phyloP scores from a whole-genome alignment of 2,329 filamentous ascomycete species.

The Neofusicoccum sp. region DNA sequence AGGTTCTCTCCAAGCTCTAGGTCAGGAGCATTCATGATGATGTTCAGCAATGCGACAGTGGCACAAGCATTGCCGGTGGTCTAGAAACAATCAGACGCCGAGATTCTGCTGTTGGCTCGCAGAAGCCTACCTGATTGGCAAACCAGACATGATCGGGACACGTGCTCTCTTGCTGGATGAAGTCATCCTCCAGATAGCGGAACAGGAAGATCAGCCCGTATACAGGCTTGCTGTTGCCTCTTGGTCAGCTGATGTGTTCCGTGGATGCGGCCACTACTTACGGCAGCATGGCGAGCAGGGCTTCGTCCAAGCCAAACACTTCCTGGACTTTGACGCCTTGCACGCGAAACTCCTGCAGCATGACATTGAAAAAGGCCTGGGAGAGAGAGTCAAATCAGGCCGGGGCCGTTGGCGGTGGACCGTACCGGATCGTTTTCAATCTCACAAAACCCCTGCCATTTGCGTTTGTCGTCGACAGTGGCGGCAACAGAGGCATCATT shows the following conservation, averaged over 20 bases:
- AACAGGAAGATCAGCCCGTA: conserved; percentile 90
- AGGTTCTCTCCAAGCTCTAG: conserved; percentile 70
- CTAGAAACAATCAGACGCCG: conserved; percentile 41
- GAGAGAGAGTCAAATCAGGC: conserved; percentile 2
- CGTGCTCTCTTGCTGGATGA: conserved; percentile 51
- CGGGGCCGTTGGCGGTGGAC: conserved; percentile 26
- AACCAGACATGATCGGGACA: conserved; percentile 79
- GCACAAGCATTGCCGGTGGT: conserved; percentile 83
- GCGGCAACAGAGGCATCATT: conserved; percentile 24
- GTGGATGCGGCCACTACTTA: background rate
- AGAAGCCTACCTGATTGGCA: conserved; percentile 71
- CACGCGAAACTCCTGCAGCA: conserved; percentile 77
- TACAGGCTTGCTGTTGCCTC: conserved; percentile 60
- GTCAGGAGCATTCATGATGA: conserved; percentile 76
- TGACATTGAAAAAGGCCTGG: conserved; percentile 80
- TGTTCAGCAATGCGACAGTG: conserved; percentile 89
- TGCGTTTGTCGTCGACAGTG: conserved; percentile 39
- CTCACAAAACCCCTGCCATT: conserved; percentile 74
- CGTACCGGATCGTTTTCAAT: conserved; percentile 83
- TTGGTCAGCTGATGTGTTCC: background rate
- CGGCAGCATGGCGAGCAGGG: conserved; percentile 62
- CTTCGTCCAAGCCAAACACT: conserved; percentile 69
- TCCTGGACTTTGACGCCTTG: conserved; percentile 72
- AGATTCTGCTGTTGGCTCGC: background rate
- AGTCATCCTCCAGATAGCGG: conserved; percentile 58